Conservation (phyloP, 192 early-diverging fungal genomes). For the Coemansia sp. region DNA sequence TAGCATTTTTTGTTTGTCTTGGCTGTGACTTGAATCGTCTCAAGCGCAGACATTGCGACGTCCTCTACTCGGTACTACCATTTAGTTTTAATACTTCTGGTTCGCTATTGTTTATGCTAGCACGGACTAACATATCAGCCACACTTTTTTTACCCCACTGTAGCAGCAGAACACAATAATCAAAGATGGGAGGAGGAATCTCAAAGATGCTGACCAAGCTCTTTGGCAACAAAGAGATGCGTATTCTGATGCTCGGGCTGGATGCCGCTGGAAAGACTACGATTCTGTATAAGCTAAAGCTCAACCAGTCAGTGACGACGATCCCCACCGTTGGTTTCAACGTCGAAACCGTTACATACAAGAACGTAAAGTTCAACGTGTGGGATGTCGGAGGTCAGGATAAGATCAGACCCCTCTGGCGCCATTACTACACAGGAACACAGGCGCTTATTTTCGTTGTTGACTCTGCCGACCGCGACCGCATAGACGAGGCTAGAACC, state of each 20-base stretch:
- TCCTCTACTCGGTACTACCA: too few relatives aligned
- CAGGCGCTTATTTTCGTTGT: constrained; percentile 87
- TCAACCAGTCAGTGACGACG: constrained; percentile 56
- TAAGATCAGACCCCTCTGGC: constrained; percentile 85
- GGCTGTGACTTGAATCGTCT: too few relatives aligned
- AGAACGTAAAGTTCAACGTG: constrained; percentile 80
- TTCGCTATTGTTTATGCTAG: too few relatives aligned
- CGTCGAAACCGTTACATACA: constrained; percentile 83
- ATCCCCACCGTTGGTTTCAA: constrained; percentile 73
- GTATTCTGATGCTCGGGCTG: constrained; percentile 59
- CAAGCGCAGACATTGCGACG: too few relatives aligned
- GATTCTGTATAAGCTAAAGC: constrained; percentile 59
- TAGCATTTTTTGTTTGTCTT: too few relatives aligned
- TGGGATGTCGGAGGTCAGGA: constrained; percentile 91
- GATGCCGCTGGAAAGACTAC: constrained; percentile 58
- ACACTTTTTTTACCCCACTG: neutral
- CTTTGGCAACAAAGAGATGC: constrained; percentile 58
- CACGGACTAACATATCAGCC: too few relatives aligned
- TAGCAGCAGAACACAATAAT: neutral
- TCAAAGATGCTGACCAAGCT: constrained; percentile 56
- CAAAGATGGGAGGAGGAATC: constrained; percentile 50
- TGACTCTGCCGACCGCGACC: constrained; percentile 82
- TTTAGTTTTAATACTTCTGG: too few relatives aligned
- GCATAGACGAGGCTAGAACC: constrained; percentile 80
- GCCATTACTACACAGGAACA: constrained; percentile 82